Evolutionary conservation across 768 basidiomycete species (phyloP).

Genomic region (Pleurotus eryngii): DNA sequence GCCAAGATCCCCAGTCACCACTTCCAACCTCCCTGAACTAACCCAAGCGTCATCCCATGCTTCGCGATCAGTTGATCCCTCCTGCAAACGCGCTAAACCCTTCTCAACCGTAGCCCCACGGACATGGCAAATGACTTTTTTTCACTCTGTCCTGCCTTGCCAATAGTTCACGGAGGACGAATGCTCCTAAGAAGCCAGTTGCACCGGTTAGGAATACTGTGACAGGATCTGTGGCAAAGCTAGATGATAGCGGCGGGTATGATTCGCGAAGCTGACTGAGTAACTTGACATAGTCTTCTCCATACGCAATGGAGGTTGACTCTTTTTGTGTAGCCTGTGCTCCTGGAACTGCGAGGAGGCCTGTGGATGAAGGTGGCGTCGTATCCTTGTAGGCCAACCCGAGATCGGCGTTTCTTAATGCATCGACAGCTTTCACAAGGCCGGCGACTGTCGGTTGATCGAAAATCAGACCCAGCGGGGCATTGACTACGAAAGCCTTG

Average conservation of each 20-base stretch:
- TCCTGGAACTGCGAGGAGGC: slow-evolving; percentile 11
- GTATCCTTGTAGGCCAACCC: slow-evolving; percentile 50
- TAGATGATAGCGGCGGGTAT: slow-evolving; percentile 60
- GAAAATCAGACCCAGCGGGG: slow-evolving; percentile 89
- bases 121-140: slow-evolving; percentile 94
- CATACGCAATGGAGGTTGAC: slow-evolving; percentile 57
- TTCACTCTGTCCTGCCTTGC: slow-evolving; percentile 54
- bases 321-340: slow-evolving; percentile 12
- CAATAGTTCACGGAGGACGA: slow-evolving; percentile 81
- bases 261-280: slow-evolving; percentile 51
- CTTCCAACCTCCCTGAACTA: slow-evolving; percentile 60
- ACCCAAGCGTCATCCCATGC: slow-evolving; percentile 92
- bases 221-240: slow-evolving; percentile 49
- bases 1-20: slow-evolving; percentile 82
- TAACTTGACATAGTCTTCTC: slow-evolving; percentile 70
- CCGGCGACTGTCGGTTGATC: slow-evolving; percentile 82
- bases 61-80: slow-evolving; percentile 71
- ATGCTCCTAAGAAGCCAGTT: slow-evolving; percentile 95
- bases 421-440: slow-evolving; percentile 74
- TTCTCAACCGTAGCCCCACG: slow-evolving; percentile 62
- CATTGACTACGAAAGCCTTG: slow-evolving; percentile 86
- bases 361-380: slow-evolving; percentile 14
- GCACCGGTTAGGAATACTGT: slow-evolving; percentile 95
- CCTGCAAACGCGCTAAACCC: slow-evolving; percentile 66
- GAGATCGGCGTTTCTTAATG: slow-evolving; percentile 74